Evolutionary conservation across 768 basidiomycete genomes (phyloP), one percentile per base, ranked within the genome.

Genomic region (Fomitopsis pulvina): DNA sequence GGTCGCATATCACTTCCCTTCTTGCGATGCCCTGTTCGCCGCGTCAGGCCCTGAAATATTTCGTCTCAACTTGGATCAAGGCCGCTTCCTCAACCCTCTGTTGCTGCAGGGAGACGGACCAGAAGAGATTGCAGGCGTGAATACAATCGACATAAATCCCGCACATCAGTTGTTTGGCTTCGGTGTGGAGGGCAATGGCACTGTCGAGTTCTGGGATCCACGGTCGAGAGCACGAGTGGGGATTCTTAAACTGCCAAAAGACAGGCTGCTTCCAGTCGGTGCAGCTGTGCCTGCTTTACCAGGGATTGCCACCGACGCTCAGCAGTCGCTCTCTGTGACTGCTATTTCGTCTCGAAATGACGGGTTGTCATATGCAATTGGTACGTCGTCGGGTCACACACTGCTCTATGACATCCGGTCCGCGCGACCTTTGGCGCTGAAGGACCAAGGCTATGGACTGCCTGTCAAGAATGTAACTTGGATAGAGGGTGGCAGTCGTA

Each of bases 401-500:
- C 69, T 98, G 3, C 73, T 99, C 12, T 99, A 98, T 64, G 96
- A 99, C 63, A 80, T 99, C 58, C 86, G 96, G 40, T 83, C 88
- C 8, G 77, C 84, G 4, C 77, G 76, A 32, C 85, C 91, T 21
- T 93, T 87, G 58, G 92, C 91, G 1, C 63, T 83, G 52, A 98
- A 99, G 62, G 96, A 99, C 62, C 96, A 98, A 68, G 96, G 96
- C 0, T 98, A 98, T 58, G 95, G 95, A 1, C 68, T 97, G 40
- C 87, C 94, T 0, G 74, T 99, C 27, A 87, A 87, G 64, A 84
- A 75, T 45, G 79, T 98, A 2, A 65, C 75, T 14, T 99, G 96
- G 96, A 80, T 97, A 18, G 89, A 94, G 59, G 90, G 90, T 29
- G 89, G 88, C 10, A 80, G 75, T 47, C 74, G 76, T 57, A 90